Percentiles rank a stretch among this genome's conserved stretches.
Conservation (phyloP, 768 basidiomycete species). For the Fistulinella prunicolor region DNA sequence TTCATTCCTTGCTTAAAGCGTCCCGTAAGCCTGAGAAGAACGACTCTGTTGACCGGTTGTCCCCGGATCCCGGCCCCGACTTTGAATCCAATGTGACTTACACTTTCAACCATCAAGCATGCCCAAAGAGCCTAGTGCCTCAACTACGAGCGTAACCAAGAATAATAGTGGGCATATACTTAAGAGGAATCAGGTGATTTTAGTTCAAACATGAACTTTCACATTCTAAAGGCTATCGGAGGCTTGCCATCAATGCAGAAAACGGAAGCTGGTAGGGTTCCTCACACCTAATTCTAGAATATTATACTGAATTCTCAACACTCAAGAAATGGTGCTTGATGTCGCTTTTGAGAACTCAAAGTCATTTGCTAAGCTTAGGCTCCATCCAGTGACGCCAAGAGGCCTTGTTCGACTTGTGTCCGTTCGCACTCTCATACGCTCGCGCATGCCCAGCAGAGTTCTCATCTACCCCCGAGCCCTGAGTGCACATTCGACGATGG, state of each 20-base stretch:
- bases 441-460: constrained; percentile 58
- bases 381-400: constrained; percentile 60
- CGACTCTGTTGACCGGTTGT: not conserved
- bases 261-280: constrained; percentile 62
- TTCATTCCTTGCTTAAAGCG: too few species aligned
- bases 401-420: constrained; percentile 75
- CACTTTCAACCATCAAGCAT: constrained; percentile 22
- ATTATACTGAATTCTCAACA: constrained; percentile 10
- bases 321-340: constrained; percentile 58
- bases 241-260: constrained; percentile 61
- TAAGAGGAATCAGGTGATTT: constrained; percentile 26
- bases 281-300: not conserved
- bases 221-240: constrained; percentile 7
- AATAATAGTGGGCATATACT: constrained; percentile 4
- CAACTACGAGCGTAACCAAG: constrained; percentile 2
- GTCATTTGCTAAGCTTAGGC: constrained; percentile 2
- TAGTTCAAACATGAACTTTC: not conserved
- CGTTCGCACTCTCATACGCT: constrained; percentile 71
- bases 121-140: constrained; percentile 35
- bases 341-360: not conserved
- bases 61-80: not conserved
- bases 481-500: constrained; percentile 80
- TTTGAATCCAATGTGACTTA: not conserved
- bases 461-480: constrained; percentile 49
- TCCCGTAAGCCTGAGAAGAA: too few species aligned